These are phyloP conservation scores for Drosera capensis DNA, from an alignment of 148 eudicot species.

Conservation along the genomic window DNA sequence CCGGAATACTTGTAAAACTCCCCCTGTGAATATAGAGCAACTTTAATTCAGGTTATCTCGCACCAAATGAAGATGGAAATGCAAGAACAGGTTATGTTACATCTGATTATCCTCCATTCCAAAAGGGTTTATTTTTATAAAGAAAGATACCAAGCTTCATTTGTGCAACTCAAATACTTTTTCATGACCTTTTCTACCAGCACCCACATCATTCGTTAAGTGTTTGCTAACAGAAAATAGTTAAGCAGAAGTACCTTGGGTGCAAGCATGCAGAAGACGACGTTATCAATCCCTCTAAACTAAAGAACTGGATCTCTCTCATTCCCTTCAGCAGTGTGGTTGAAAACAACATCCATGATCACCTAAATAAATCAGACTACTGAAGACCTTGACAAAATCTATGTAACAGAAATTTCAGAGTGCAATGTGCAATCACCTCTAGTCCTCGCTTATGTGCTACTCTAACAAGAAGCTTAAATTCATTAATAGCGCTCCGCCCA, in stretches of 20 bases:
- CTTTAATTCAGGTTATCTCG: not conserved
- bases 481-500: slow-evolving; percentile 77
- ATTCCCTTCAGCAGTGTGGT: slow-evolving; percentile 99
- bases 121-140: too few species aligned
- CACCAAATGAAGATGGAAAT: not conserved
- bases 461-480: slow-evolving; percentile 83
- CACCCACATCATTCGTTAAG: not conserved
- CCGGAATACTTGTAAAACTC: slow-evolving; percentile 96
- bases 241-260: slow-evolving; percentile 47
- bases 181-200: too few species aligned
- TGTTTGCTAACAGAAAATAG: not conserved
- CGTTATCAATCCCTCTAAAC: slow-evolving; percentile 90
- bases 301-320: slow-evolving; percentile 84
- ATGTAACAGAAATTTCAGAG: slow-evolving; percentile 3
- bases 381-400: slow-evolving; percentile 9
- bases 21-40: slow-evolving; percentile 34
- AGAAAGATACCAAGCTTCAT: too few species aligned
- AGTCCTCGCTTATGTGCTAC: slow-evolving; percentile 96
- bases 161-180: too few species aligned
- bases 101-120: not conserved
- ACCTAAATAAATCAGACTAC: slow-evolving; percentile 33
- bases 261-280: slow-evolving; percentile 92
- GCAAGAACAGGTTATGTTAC: not conserved
- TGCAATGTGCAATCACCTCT: slow-evolving; percentile 46
- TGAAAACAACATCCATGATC: slow-evolving; percentile 96